Percentiles rank a stretch among this genome's conserved stretches.
These are phyloP conservation scores for Arthroderma sp. DNA, from an alignment of 2,329 filamentous ascomycete species.

Conservation along the genomic window DNA sequence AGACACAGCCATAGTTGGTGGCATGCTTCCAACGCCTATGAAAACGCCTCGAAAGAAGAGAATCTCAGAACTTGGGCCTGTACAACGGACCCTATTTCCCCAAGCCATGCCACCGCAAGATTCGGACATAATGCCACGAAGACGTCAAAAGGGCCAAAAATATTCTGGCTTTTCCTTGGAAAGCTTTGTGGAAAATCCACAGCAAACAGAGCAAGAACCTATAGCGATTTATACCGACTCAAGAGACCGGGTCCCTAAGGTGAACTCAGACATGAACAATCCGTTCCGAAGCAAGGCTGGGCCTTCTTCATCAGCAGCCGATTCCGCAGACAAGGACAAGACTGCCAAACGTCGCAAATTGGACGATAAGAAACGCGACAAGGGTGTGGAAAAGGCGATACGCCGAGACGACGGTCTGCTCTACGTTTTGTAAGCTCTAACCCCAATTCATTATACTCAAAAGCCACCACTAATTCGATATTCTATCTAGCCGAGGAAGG, in stretches of 20 bases:
- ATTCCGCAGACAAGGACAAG: slow-evolving; percentile 15
- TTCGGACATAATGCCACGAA: slow-evolving; percentile 3
- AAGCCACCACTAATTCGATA: slow-evolving; percentile 16
- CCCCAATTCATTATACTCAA: slow-evolving; percentile 3
- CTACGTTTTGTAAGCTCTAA: slow-evolving; percentile 45
- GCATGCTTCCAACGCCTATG: slow-evolving; percentile 47
- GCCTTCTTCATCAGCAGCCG: not conserved
- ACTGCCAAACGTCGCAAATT: slow-evolving; percentile 27
- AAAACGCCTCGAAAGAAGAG: slow-evolving; percentile 49
- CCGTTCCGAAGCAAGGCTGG: slow-evolving; percentile 37
- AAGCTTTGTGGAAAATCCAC: slow-evolving; percentile 26
- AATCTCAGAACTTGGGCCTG: slow-evolving; percentile 30
- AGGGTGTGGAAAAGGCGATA: slow-evolving; percentile 38
- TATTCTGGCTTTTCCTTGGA: slow-evolving; percentile 33
- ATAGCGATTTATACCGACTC: slow-evolving; percentile 52
- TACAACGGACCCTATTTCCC: slow-evolving; percentile 41
- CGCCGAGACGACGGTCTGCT: slow-evolving; percentile 45
- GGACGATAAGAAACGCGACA: slow-evolving; percentile 17
- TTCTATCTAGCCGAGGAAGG: slow-evolving; percentile 41
- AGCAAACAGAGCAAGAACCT: slow-evolving; percentile 20
- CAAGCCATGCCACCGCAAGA: slow-evolving; percentile 38
- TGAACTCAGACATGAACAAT: slow-evolving; percentile 40
- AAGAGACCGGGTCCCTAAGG: slow-evolving; percentile 45
- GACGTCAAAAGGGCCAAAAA: slow-evolving; percentile 27
- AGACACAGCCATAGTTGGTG: slow-evolving; percentile 21